phyloP scores from a whole-genome alignment of 2,329 filamentous ascomycete genomes.

The Blumeria graminis region DNA sequence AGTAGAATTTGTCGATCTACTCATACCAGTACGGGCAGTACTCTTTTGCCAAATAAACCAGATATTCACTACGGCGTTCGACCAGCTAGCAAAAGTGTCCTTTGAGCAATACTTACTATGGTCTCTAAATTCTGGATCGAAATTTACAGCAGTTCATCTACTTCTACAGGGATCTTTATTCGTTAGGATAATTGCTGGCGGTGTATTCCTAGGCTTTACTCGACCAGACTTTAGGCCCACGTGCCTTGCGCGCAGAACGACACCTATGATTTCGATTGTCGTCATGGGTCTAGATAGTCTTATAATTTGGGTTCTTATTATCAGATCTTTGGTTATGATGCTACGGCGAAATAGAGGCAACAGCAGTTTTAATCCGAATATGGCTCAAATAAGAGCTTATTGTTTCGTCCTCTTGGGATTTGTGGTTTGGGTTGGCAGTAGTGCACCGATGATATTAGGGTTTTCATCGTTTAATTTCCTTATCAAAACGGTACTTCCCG shows the following conservation, averaged over 20 bases:
- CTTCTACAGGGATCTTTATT: slow-evolving; percentile 12
- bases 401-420: slow-evolving; percentile 11
- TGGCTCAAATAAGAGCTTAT: slow-evolving; percentile 11
- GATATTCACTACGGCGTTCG: slow-evolving; percentile 13
- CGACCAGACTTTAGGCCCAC: slow-evolving; percentile 13
- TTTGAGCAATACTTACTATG: slow-evolving; percentile 16
- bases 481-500: slow-evolving; percentile 13
- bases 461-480: slow-evolving; percentile 10
- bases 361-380: slow-evolving; percentile 3
- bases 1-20: slow-evolving; percentile 14
- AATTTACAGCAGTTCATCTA: slow-evolving; percentile 9
- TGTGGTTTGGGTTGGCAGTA: slow-evolving; percentile 13
- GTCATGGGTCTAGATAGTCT: slow-evolving; percentile 13
- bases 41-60: slow-evolving; percentile 12
- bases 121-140: slow-evolving; percentile 12
- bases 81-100: slow-evolving; percentile 14
- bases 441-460: slow-evolving; percentile 15
- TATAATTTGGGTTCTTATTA: slow-evolving; percentile 11
- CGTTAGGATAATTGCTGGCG: slow-evolving; percentile 12
- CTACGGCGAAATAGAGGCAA: slow-evolving; percentile 7
- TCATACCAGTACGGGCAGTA: slow-evolving; percentile 7
- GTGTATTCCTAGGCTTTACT: slow-evolving; percentile 13
- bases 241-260: slow-evolving; percentile 13
- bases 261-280: slow-evolving; percentile 12
- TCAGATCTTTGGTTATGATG: slow-evolving; percentile 9